Evolutionary conservation across 2,329 filamentous ascomycete species (phyloP).

Genomic region (Curvularia eragrostidis): DNA sequence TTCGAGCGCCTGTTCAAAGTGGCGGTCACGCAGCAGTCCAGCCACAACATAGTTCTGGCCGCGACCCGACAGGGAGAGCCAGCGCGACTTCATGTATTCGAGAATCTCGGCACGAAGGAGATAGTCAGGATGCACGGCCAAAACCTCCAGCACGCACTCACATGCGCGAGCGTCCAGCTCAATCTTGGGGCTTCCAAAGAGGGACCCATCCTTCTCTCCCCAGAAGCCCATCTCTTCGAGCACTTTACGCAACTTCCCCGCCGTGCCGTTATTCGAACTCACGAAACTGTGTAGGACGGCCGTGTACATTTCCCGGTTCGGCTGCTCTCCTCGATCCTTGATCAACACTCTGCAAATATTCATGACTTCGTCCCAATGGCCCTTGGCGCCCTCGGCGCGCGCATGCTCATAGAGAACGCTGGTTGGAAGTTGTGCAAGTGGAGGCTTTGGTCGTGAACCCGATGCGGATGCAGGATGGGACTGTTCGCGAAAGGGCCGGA

Average conservation of each 20-base stretch:
- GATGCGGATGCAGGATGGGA: not conserved
- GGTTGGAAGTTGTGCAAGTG: constrained; percentile 37
- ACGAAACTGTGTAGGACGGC: constrained; percentile 76
- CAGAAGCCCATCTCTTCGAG: constrained; percentile 71
- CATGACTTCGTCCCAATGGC: constrained; percentile 37
- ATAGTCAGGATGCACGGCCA: constrained; percentile 88
- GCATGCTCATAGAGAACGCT: constrained; percentile 41
- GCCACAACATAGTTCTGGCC: constrained; percentile 72
- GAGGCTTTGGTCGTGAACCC: constrained; percentile 8
- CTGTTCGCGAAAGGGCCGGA: constrained; percentile 14
- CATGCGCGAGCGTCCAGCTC: constrained; percentile 71
- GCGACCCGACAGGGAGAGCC: constrained; percentile 68
- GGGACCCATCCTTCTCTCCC: constrained; percentile 3
- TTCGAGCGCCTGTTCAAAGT: constrained; percentile 79
- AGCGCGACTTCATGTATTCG: constrained; percentile 74
- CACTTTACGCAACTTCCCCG: constrained; percentile 66
- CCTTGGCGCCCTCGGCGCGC: constrained; percentile 36
- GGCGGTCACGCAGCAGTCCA: constrained; percentile 78
- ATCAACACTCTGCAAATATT: constrained; percentile 66
- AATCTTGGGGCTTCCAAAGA: constrained; percentile 59
- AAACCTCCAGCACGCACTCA: constrained; percentile 72
- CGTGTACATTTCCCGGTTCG: constrained; percentile 71
- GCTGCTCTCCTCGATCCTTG: constrained; percentile 60
- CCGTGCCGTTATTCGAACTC: constrained; percentile 68
- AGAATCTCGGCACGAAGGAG: constrained; percentile 74